These are phyloP conservation scores for Cladosporium sp. DNA, from an alignment of 2,329 filamentous ascomycete genomes.

Conservation along the genomic window DNA sequence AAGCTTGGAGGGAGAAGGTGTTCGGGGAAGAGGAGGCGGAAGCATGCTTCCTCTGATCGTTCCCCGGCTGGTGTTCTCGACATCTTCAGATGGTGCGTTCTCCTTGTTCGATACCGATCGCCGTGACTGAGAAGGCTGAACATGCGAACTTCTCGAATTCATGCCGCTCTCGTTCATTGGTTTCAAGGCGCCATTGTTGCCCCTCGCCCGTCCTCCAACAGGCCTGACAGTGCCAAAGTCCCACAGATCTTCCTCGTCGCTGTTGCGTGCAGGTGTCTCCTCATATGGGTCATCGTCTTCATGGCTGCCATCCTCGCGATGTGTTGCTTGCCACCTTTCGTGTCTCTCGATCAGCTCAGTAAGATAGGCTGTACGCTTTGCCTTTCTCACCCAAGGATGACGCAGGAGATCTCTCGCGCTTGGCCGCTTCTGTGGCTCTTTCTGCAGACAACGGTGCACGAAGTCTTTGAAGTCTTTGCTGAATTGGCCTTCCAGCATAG, in stretches of 20 bases:
- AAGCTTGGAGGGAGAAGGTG: slow-evolving; percentile 42
- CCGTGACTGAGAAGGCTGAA: slow-evolving; percentile 38
- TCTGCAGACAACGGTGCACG: slow-evolving; percentile 66
- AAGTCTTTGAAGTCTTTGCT: slow-evolving; percentile 49
- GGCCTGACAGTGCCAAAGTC: slow-evolving; percentile 95
- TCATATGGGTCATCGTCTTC: slow-evolving; percentile 55
- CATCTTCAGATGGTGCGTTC: slow-evolving; percentile 26
- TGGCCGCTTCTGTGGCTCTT: slow-evolving; percentile 85
- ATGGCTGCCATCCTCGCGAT: slow-evolving; percentile 64
- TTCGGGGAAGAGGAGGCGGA: slow-evolving; percentile 33
- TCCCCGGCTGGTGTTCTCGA: slow-evolving; percentile 28
- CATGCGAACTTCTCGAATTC: slow-evolving; percentile 58
- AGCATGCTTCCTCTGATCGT: slow-evolving; percentile 28
- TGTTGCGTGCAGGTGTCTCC: slow-evolving; percentile 38
- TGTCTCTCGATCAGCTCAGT: slow-evolving; percentile 93
- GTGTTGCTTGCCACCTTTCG: slow-evolving; percentile 77
- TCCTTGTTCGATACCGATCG: slow-evolving; percentile 31
- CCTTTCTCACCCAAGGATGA: slow-evolving; percentile 84
- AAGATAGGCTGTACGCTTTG: slow-evolving; percentile 93
- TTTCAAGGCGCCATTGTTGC: slow-evolving; percentile 55
- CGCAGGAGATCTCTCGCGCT: slow-evolving; percentile 81
- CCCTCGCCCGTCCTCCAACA: slow-evolving; percentile 46
- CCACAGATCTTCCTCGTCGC: slow-evolving; percentile 84
- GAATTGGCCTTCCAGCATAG: slow-evolving; percentile 57
- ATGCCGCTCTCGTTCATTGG: slow-evolving; percentile 77